Evolutionary conservation across 345 rosid genomes (phyloP).

Genomic region (Dovyalis caffra): DNA sequence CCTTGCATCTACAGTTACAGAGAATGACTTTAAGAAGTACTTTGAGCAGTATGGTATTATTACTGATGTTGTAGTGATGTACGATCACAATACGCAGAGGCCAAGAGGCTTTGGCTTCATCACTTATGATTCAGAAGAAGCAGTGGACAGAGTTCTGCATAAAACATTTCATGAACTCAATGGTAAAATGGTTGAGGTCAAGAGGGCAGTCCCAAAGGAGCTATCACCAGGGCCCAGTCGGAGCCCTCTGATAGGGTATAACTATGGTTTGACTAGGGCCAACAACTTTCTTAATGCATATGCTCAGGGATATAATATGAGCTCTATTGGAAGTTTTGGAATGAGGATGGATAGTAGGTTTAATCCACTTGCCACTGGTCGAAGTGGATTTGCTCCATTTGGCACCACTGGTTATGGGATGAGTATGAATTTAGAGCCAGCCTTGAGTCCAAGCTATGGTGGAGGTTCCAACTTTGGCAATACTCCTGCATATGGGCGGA

Average conservation of each 20-base stretch:
- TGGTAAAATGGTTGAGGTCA: slow-evolving; percentile 98
- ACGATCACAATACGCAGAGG: slow-evolving; percentile 96
- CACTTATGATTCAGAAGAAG: slow-evolving; percentile 86
- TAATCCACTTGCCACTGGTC: slow-evolving; percentile 65
- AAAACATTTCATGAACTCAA: slow-evolving; percentile 93
- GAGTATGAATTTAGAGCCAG: slow-evolving; percentile 68
- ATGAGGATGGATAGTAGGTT: slow-evolving; percentile 71
- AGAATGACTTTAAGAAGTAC: slow-evolving; percentile 71
- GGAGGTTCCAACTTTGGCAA: slow-evolving; percentile 58
- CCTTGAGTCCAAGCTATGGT: slow-evolving; percentile 56
- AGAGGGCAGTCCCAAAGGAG: slow-evolving; percentile 96
- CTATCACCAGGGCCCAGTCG: slow-evolving; percentile 63
- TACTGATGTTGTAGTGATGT: slow-evolving; percentile 94
- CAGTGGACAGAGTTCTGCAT: slow-evolving; percentile 84
- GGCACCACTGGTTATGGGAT: slow-evolving; percentile 60
- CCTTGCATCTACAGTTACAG: slow-evolving; percentile 68
- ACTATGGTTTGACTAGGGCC: slow-evolving; percentile 57
- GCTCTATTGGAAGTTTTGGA: slow-evolving; percentile 53
- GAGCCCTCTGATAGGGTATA: slow-evolving; percentile 63
- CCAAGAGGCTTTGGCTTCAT: slow-evolving; percentile 99
- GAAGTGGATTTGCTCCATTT: slow-evolving; percentile 59
- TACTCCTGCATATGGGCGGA: slow-evolving; percentile 63
- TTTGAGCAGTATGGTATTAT: slow-evolving; percentile 85
- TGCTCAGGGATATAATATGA: slow-evolving; percentile 63
- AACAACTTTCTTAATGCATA: slow-evolving; percentile 66